A percentile compares a stretch with the other conserved stretches of the same genome.
phyloP scores from a whole-genome alignment of 1,139 yeast genomes.

The Meyerozyma sp. region DNA sequence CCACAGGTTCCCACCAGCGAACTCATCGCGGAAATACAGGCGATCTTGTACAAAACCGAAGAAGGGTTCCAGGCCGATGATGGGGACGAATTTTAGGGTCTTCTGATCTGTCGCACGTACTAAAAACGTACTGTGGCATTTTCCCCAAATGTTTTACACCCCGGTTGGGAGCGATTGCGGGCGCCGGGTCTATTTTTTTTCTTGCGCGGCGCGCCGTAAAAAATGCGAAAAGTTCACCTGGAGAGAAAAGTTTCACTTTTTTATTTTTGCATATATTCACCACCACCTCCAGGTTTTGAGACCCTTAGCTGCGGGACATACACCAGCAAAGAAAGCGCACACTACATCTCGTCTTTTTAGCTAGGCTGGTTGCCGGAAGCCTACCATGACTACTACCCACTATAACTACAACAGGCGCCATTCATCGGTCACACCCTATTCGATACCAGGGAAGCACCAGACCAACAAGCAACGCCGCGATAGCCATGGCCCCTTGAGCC shows the following conservation, averaged over 20 bases:
- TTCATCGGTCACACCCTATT: slow-evolving; percentile 29
- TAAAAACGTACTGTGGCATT: neutral
- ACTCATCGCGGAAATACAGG: slow-evolving; percentile 60
- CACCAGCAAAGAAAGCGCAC: neutral
- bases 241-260: neutral
- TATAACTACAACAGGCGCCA: slow-evolving; percentile 30
- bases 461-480: slow-evolving; percentile 7
- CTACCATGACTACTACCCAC: slow-evolving; percentile 23
- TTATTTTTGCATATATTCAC: neutral
- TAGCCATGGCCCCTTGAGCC: slow-evolving; percentile 8
- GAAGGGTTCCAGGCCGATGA: slow-evolving; percentile 62
- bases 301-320: neutral
- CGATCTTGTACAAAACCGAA: slow-evolving; percentile 73
- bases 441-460: slow-evolving; percentile 29
- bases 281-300: neutral
- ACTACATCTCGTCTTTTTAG: neutral
- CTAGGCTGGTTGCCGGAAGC: neutral
- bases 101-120: neutral
- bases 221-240: neutral
- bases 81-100: slow-evolving; percentile 12
- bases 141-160: neutral
- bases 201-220: slow-evolving; percentile 1
- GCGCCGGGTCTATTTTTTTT: neutral
- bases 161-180: neutral
- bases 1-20: slow-evolving; percentile 24